Evolutionary conservation across 257 asterid genomes (phyloP), one percentile per base, ranked within the genome.

Genomic region (Solanum bulbocastanum): DNA sequence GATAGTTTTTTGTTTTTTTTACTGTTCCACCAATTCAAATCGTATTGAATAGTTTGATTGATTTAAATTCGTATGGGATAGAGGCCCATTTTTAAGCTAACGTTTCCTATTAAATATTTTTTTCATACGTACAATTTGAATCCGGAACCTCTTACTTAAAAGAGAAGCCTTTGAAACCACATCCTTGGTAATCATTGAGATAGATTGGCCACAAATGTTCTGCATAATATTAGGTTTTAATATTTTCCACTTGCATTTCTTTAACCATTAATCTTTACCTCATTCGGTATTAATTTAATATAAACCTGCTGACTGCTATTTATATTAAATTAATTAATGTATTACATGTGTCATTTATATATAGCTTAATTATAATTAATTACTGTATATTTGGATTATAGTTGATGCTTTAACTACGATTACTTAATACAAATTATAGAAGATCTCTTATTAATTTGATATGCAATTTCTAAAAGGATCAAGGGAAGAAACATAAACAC

Each of bases 31-130:
- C 0, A 46, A 46, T 46, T 46, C 58, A 0, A 46, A 46, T 46
- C 1, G 56, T 12, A 44, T 46, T 46, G 4, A 56, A 16, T 15
- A 52, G 0, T 18, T 3, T 1, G 1, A 56, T 0, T 20, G 12
- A 56, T 56, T 56, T 56, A 2, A 56, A 5, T 56, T 18, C 0
- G 0, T 56, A 0, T 7, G 7, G 0, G 2, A 56, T 7, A 7
- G 2, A 1, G 0, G 0, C 0, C 1, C 5, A 56, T 56, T 56
- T 1, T 20, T 1, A 0, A 0, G 1, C 8, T 20, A 20, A 3
- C 0, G 2, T 0, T 46, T 1, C 1, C 1, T 52, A 16, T 18
- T 0, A 18, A 56, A 18, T 18, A 56, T 56, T 20, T 56, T 56
- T 56, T 7, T 0, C 2, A 56, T 1, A 56, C 4, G 1, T 0